Evolutionary conservation across 768 basidiomycete species (phyloP).

Genomic region (Crucibulum laeve): DNA sequence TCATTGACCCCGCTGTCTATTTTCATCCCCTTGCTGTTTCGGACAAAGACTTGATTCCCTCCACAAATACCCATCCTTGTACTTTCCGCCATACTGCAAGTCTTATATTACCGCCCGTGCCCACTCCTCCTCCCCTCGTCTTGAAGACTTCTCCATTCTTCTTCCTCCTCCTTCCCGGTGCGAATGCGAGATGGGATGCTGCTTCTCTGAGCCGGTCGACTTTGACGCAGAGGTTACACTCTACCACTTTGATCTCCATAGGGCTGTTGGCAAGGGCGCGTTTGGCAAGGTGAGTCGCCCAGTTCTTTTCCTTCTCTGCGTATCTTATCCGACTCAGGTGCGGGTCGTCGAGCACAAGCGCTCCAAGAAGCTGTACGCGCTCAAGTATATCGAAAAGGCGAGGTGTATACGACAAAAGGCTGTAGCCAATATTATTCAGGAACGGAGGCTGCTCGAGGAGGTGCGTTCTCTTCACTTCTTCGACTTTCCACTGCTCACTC

Average conservation of each 20-base stretch:
- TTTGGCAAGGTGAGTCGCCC: constrained; percentile 83
- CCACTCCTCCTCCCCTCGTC: constrained; percentile 14
- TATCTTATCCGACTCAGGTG: constrained; percentile 50
- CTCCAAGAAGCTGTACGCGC: constrained; percentile 86
- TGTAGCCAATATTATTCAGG: constrained; percentile 90
- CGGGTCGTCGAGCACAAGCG: constrained; percentile 96
- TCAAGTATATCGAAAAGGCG: constrained; percentile 98
- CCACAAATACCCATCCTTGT: constrained; percentile 24
- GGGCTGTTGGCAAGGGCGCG: constrained; percentile 94
- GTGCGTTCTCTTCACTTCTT: constrained; percentile 31
- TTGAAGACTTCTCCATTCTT: constrained; percentile 26
- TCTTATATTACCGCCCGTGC: constrained; percentile 6
- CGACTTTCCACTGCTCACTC: constrained; percentile 3
- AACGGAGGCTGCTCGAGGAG: constrained; percentile 89
- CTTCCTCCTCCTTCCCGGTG: constrained; percentile 22
- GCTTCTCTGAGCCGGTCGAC: constrained; percentile 76
- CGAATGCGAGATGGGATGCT: constrained; percentile 56
- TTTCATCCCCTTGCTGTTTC: background rate
- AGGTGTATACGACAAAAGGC: constrained; percentile 89
- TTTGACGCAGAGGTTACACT: constrained; percentile 84
- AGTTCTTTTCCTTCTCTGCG: constrained; percentile 6
- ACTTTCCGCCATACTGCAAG: constrained; percentile 14
- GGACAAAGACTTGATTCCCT: constrained; percentile 3
- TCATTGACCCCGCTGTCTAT: background rate
- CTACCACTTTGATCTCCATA: constrained; percentile 94